Evolutionary conservation across 108 stramenopile genomes (phyloP).

Genomic region (Chaetoceros muelleri): DNA sequence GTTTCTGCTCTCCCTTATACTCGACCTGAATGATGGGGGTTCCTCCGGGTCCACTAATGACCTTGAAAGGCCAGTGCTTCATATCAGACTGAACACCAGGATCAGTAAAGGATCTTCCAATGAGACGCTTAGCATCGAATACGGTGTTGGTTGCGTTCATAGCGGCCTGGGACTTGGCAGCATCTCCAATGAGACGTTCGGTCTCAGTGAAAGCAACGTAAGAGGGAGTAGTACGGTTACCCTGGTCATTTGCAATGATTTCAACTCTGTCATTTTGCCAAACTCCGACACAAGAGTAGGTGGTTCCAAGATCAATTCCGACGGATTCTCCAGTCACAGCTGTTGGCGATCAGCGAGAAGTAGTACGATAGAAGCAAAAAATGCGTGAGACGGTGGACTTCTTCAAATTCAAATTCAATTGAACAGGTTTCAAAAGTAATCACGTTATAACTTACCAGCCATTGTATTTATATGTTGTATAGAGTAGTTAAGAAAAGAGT

Average conservation of each 20-base stretch:
- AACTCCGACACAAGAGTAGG: conserved; percentile 98
- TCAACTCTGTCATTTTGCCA: conserved; percentile 99
- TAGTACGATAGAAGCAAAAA: background rate
- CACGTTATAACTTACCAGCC: conserved; percentile 1
- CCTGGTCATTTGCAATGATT: conserved; percentile 99
- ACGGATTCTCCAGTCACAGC: conserved; percentile 73
- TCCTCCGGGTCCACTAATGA: conserved; percentile 82
- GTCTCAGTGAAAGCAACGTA: conserved; percentile 98
- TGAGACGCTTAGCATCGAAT: conserved; percentile 98
- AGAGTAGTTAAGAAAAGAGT: background rate
- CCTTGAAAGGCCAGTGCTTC: conserved; percentile 96
- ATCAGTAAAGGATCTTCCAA: conserved; percentile 94
- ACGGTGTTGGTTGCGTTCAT: conserved; percentile 99
- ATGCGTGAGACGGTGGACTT: background rate
- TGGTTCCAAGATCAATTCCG: conserved; percentile 89
- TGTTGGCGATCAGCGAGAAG: background rate
- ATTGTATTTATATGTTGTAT: background rate
- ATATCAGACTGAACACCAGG: conserved; percentile 92
- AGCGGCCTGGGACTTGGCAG: conserved; percentile 92
- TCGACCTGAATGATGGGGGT: conserved; percentile 91
- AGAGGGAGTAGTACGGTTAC: conserved; percentile 98
- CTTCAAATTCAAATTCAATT: background rate
- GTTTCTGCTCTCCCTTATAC: conserved; percentile 96
- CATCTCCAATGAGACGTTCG: conserved; percentile 98
- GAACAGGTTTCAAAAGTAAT: background rate